Base-by-base conservation (phyloP, 2,329 filamentous ascomycete genomes). In the Hymenoscyphus occultus region DNA sequence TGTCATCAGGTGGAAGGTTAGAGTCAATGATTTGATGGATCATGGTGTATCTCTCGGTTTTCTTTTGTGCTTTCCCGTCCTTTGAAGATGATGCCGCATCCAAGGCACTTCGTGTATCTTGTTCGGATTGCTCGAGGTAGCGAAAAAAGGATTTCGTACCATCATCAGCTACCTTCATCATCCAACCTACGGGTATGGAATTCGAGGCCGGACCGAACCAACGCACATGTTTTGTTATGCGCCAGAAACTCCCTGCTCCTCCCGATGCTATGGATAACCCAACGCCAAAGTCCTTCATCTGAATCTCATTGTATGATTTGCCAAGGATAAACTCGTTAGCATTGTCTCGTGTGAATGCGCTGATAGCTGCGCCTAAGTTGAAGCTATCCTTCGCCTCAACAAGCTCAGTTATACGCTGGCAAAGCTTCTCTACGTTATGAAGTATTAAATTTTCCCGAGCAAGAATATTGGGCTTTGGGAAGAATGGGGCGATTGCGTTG, bases 341-440 rank as follows among this genome's bases (percentile, higher is more conserved):
- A 10, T 14, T 32, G 16, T 59, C 56, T 59, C 56, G 28, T 35
- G 35, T 32, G 2, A 59, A 32, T 5, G 56, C 56, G n/a, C 28
- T 39, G n/a, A 59, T 39, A 1, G 56, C 56, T 71, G 58, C 22
- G 63, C 61, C 9, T 62, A 51, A 65, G 13, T 58, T 54, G 12
- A 48, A 14, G 57, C 57, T 51, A 59, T 2, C 16, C 14, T 45
- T 28, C 7, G 5, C 19, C 19, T 28, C 10, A 59, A 31, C 6
- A n/a, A 59, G 39, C 35, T 59, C 32, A 5, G 2, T n/a, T 19
- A 59, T 35, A 9, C 14, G 28, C n/a, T 16, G 2, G 56, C 56
- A 59, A 16, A 59, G 31, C 31, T 32, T 32, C 1, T 39, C 1
- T 12, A 10, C 5, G 28, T 59, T 35, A 10, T 16, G 5, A 19